phyloP scores from a whole-genome alignment of 1,284 basidiomycete genomes.

The Papiliotrema terrestris region DNA sequence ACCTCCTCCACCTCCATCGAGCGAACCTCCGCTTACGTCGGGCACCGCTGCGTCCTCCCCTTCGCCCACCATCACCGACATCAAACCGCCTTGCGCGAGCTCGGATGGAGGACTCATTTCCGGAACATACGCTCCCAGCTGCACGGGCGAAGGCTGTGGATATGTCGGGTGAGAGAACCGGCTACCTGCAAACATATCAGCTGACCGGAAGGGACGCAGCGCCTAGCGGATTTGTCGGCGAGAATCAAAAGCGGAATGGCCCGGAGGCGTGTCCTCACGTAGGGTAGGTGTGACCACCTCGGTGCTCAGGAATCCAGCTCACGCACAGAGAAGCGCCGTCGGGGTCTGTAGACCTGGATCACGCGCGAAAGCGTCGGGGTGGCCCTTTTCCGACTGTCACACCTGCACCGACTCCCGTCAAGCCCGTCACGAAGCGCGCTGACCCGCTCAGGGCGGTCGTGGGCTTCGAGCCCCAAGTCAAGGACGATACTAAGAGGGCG shows the following conservation, averaged over 20 bases:
- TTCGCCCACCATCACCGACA: background rate
- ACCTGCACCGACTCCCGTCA: background rate
- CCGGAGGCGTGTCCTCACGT: background rate
- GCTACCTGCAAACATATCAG: background rate
- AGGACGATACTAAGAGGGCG: background rate
- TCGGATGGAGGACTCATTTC: background rate
- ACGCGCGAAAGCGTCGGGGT: background rate
- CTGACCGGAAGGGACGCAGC: background rate
- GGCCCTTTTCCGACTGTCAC: background rate
- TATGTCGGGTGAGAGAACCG: background rate
- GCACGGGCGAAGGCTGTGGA: background rate
- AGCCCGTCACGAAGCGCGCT: background rate
- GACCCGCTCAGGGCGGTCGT: background rate
- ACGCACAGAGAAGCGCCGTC: background rate
- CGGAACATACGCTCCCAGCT: background rate
- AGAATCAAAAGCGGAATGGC: background rate
- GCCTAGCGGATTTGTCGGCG: background rate
- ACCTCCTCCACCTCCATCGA: background rate
- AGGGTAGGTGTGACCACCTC: background rate
- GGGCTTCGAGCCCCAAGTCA: background rate
- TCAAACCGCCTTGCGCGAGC: background rate
- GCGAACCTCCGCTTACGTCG: background rate
- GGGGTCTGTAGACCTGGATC: background rate
- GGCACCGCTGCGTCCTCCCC: background rate
- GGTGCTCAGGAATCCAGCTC: background rate